Evolutionary conservation across 2,329 filamentous ascomycete species (phyloP).

Genomic region (Ploettnerulaceae sp.): DNA sequence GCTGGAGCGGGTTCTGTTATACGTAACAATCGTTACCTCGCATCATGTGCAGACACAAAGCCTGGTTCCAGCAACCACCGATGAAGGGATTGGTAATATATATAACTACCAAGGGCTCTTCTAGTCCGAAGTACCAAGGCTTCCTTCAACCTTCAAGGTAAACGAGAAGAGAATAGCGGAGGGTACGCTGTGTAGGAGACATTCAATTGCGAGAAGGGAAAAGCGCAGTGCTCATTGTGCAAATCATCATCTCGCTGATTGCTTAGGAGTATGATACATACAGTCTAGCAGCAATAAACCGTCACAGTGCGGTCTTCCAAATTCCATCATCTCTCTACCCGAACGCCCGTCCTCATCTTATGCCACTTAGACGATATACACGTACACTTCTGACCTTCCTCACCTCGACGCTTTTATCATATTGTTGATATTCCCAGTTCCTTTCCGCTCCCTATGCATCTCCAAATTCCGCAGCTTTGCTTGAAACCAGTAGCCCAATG

Average conservation of each 20-base stretch:
- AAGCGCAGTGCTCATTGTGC: constrained; percentile 8
- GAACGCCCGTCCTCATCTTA: constrained; percentile 15
- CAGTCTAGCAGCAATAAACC: constrained; percentile 18
- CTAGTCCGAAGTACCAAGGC: no score
- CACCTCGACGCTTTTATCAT: constrained; percentile 5
- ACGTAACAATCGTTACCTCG: no score
- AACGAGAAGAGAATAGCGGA: no score
- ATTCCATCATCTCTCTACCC: constrained; percentile 7
- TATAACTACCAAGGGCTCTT: no score
- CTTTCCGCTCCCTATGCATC: constrained; percentile 18
- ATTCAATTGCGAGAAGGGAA: neutral
- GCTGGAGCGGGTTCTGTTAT: no score
- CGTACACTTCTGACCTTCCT: constrained; percentile 14
- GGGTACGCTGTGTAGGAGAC: neutral
- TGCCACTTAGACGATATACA: constrained; percentile 9
- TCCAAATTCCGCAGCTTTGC: constrained; percentile 72
- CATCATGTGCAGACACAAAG: no score
- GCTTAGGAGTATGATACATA: constrained; percentile 27
- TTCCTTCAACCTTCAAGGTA: no score
- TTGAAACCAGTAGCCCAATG: constrained; percentile 81
- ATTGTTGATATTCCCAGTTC: constrained; percentile 6
- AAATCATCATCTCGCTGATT: neutral
- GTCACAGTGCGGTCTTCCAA: constrained; percentile 7
- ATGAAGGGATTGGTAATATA: no score
- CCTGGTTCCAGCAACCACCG: no score